Percentiles rank a stretch among this genome's conserved stretches.
Conservation (phyloP, 2,329 filamentous ascomycete species). For the Neurospora crassa region DNA sequence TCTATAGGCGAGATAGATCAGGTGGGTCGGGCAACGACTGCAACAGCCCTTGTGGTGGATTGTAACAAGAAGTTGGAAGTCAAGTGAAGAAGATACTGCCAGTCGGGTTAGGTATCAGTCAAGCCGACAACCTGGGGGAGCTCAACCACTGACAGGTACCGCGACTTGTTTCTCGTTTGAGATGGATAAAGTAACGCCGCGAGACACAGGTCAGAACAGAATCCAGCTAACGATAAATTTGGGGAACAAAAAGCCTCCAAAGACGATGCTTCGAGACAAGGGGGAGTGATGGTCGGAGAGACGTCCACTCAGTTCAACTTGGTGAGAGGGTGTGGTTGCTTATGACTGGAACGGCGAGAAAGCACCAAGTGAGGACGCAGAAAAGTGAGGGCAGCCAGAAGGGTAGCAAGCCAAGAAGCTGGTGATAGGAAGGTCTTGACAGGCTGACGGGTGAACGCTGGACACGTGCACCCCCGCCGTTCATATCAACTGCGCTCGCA, state of each 20-base stretch:
- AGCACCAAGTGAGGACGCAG: neutral
- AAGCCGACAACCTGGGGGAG: neutral
- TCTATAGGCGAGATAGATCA: neutral
- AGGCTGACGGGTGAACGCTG: neutral
- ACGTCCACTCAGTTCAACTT: neutral
- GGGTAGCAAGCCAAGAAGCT: neutral
- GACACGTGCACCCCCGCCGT: slow-evolving; percentile 3
- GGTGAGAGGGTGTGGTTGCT: neutral
- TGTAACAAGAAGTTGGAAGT: neutral
- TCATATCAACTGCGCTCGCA: neutral
- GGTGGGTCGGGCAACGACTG: neutral
- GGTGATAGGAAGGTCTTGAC: neutral
- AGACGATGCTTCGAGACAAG: neutral
- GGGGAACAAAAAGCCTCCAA: neutral
- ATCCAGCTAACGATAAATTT: neutral
- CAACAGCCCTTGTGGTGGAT: neutral
- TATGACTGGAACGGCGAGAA: neutral
- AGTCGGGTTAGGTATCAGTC: neutral
- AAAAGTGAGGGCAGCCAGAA: neutral
- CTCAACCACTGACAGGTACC: neutral
- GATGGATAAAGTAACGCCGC: neutral
- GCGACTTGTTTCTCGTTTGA: neutral
- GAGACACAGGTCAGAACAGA: neutral
- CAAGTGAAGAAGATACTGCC: neutral
- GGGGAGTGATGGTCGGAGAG: neutral